phyloP scores from a whole-genome alignment of 352 stramenopile genomes.

The Pythium chondricola region DNA sequence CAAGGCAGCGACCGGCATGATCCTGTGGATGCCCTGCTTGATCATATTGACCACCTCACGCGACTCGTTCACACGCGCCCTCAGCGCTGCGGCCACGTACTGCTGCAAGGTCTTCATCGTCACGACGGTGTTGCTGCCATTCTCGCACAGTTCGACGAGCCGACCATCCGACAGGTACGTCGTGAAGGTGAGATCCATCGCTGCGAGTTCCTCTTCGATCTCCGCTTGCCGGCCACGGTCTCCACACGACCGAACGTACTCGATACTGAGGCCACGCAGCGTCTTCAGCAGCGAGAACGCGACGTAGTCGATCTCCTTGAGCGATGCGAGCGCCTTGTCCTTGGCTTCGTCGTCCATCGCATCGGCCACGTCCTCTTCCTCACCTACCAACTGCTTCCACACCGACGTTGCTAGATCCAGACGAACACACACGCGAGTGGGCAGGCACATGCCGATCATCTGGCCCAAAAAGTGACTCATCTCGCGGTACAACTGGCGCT shows the following conservation, averaged over 20 bases:
- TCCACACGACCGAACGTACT: constrained; percentile 9
- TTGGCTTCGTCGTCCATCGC: not conserved
- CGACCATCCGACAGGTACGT: constrained; percentile 65
- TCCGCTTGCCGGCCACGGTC: not conserved
- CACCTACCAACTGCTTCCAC: constrained; percentile 67
- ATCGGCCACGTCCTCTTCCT: constrained; percentile 16
- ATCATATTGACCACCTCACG: constrained; percentile 55
- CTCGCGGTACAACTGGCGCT: constrained; percentile 58
- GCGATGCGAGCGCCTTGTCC: constrained; percentile 30
- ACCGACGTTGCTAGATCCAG: constrained; percentile 63
- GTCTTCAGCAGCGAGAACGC: constrained; percentile 49
- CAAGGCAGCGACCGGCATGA: constrained; percentile 59
- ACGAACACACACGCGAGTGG: constrained; percentile 70
- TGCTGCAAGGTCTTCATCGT: constrained; percentile 36
- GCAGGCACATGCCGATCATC: constrained; percentile 84
- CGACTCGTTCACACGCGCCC: constrained; percentile 33
- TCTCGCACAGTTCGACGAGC: constrained; percentile 32
- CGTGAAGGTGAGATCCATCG: constrained; percentile 72
- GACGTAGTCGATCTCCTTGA: constrained; percentile 66
- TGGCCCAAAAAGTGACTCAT: constrained; percentile 90
- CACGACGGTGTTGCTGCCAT: constrained; percentile 30
- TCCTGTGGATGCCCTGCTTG: constrained; percentile 69
- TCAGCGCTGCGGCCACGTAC: constrained; percentile 45
- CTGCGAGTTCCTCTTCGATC: constrained; percentile 39
- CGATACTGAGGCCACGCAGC: constrained; percentile 24